Evolutionary conservation across 495 filamentous ascomycete species (phyloP).

Genomic region (Podospora comata): DNA sequence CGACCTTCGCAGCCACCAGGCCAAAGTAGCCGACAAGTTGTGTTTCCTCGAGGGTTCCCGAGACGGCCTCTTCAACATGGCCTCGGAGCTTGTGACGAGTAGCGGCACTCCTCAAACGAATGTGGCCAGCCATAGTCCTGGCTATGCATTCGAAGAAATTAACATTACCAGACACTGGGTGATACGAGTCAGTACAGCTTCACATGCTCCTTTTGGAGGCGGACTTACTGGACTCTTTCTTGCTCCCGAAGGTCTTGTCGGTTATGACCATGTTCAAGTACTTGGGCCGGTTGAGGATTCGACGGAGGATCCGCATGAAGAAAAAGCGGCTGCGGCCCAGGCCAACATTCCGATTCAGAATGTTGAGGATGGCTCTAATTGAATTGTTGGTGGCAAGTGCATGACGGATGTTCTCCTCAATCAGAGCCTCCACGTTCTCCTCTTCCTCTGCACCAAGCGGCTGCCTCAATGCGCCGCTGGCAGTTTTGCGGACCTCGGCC

Average conservation of each 20-base stretch:
- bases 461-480: not conserved
- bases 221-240: not conserved
- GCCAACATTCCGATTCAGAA: not conserved
- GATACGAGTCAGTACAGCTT: not conserved
- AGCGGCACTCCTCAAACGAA: not conserved
- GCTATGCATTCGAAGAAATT: not conserved
- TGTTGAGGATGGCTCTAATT: not conserved
- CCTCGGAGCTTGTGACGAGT: not conserved
- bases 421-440: not conserved
- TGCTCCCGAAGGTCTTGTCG: not conserved
- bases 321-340: not conserved
- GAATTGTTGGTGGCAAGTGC: not conserved
- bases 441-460: not conserved
- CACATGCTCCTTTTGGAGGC: not conserved
- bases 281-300: not conserved
- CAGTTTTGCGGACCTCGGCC: not conserved
- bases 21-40: not conserved
- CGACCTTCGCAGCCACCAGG: not conserved
- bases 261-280: not conserved
- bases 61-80: not conserved
- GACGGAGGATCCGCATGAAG: not conserved
- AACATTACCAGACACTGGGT: not conserved
- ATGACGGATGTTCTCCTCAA: not conserved
- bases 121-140: not conserved
- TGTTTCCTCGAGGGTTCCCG: not conserved